phyloP scores from a whole-genome alignment of 345 rosid species.

The Bruguiera gymnorhiza region DNA sequence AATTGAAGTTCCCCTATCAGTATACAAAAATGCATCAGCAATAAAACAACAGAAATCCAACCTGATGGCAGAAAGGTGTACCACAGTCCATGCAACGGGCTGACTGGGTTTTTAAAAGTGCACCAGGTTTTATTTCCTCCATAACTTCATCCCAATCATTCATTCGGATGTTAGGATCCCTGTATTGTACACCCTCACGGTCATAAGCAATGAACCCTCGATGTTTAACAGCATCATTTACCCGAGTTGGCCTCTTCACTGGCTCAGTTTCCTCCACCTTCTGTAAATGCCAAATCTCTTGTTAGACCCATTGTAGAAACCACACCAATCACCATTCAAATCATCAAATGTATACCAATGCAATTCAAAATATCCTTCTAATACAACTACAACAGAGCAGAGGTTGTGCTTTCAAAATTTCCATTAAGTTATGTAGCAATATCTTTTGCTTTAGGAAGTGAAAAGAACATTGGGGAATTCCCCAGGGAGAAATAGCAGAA shows the following conservation, averaged over 20 bases:
- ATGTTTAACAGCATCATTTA: constrained; percentile 64
- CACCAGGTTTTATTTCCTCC: constrained; percentile 77
- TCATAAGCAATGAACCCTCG: constrained; percentile 89
- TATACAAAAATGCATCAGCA: neutral
- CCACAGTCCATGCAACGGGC: constrained; percentile 99
- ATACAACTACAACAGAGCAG: too few species aligned
- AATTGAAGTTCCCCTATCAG: neutral
- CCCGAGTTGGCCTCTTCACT: constrained; percentile 58
- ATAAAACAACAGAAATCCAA: constrained; percentile 9
- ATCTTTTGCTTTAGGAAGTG: too few species aligned
- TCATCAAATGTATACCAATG: neutral
- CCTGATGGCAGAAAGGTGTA: constrained; percentile 99
- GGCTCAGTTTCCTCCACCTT: constrained; percentile 38
- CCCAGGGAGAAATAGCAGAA: too few species aligned
- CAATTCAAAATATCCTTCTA: neutral
- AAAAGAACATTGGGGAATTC: too few species aligned
- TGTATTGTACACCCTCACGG: constrained; percentile 83
- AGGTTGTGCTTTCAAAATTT: neutral
- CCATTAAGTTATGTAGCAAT: neutral
- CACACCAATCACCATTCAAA: neutral
- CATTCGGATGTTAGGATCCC: constrained; percentile 85
- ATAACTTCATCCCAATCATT: constrained; percentile 93
- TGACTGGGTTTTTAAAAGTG: constrained; percentile 83
- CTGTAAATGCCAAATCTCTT: constrained; percentile 24
- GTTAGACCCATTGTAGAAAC: neutral